These are phyloP conservation scores for Bauhinia variegata DNA, from an alignment of 306 rosid genomes.

Conservation along the genomic window DNA sequence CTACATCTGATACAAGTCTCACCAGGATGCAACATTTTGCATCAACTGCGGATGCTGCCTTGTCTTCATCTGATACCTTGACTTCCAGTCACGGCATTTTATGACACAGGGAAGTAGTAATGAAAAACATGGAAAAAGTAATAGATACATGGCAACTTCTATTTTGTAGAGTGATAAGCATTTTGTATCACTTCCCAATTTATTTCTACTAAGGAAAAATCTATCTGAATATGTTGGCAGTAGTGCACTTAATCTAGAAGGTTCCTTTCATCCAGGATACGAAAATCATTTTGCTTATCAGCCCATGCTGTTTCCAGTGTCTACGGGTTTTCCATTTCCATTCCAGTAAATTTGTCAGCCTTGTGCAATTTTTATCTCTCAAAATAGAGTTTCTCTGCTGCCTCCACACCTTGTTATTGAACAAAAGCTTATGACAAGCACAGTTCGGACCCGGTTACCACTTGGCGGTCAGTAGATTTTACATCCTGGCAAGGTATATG, in stretches of 20 bases:
- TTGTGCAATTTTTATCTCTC: neutral
- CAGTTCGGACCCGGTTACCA: neutral
- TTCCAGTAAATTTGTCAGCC: neutral
- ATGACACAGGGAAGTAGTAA: constrained; percentile 1
- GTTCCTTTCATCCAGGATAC: neutral
- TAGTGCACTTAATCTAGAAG: neutral
- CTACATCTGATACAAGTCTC: neutral
- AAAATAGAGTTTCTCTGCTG: neutral
- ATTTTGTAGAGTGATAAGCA: neutral
- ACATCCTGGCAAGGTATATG: constrained; percentile 1
- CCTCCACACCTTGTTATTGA: neutral
- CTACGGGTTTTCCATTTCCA: neutral
- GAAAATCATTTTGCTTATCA: neutral
- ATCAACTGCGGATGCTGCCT: neutral
- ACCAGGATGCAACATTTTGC: neutral
- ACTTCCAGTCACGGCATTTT: constrained; percentile 1
- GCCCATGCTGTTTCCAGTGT: constrained; percentile 1
- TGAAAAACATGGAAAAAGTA: neutral
- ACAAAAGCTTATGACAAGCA: neutral
- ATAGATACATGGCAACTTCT: neutral
- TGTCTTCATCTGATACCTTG: neutral
- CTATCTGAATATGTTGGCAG: neutral
- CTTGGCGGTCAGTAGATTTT: neutral
- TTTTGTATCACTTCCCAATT: neutral
- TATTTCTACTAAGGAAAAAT: neutral